Conservation (phyloP, 306 rosid genomes). For the Sesbania bispinosa region DNA sequence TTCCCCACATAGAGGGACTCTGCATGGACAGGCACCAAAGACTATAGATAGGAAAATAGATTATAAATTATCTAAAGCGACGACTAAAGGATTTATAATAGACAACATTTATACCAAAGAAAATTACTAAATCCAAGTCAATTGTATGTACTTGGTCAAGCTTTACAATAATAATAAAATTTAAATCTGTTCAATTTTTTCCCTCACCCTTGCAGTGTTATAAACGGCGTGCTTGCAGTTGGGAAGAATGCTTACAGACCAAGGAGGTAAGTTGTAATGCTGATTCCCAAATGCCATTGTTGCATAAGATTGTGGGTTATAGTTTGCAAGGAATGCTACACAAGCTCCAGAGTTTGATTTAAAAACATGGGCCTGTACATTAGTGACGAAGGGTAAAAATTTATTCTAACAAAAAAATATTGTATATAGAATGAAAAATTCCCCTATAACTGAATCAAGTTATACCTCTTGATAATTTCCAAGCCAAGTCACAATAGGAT, state of each 20-base stretch:
- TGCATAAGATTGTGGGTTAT: too few relatives aligned
- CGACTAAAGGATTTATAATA: too few relatives aligned
- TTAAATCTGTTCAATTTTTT: neutral
- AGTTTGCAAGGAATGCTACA: too few relatives aligned
- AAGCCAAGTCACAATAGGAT: conserved; percentile 54
- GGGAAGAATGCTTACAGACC: conserved; percentile 96
- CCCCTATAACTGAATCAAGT: conserved; percentile 1
- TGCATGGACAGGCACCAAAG: too few relatives aligned
- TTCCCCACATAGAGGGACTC: too few relatives aligned
- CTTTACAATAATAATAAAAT: neutral
- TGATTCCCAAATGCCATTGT: conserved; percentile 62
- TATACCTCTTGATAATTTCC: conserved; percentile 75
- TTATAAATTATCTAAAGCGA: too few relatives aligned
- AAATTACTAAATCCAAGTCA: neutral
- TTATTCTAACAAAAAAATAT: conserved; percentile 5
- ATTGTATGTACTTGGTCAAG: neutral
- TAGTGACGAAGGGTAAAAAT: neutral
- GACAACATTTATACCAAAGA: too few relatives aligned
- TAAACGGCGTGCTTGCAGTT: conserved; percentile 79
- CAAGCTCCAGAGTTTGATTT: too few relatives aligned
- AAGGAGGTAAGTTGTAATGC: conserved; percentile 88
- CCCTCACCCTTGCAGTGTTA: too few relatives aligned
- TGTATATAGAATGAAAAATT: too few relatives aligned
- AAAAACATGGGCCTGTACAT: conserved; percentile 72
- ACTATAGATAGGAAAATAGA: neutral